Base-by-base conservation (phyloP, 2,329 filamentous ascomycete genomes). In the Tolypocladium nubicola region DNA sequence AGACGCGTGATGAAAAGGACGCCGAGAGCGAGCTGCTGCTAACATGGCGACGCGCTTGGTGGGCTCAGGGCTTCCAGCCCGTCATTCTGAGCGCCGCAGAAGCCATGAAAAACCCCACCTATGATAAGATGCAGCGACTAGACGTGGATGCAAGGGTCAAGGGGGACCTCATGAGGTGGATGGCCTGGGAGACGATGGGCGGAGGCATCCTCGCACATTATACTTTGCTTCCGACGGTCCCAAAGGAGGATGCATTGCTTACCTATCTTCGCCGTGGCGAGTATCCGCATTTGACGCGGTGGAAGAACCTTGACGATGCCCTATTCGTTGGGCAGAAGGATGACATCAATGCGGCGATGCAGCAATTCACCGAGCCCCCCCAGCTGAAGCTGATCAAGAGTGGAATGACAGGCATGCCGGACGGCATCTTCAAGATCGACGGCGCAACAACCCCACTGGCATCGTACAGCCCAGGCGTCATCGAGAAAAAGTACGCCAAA, bases 1-100 rank as follows among this genome's bases (percentile, higher is more conserved):
- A 86, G 70, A 81, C 87, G 38, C 78, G 81, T 53, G 80, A 81
- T 21, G 79, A 82, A 54, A 82, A 82, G 64, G 82, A 88, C 59
- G 88, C 89, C 4, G 89, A 97, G 69, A 87, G 87, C 66, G 82
- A 86, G 58, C 75, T 97, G 59, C 79, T 97, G 53, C 76, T 96
- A 58, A 87, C 89, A 56, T 97, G 94, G 94, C 83, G 92, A 59
- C 83, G 90, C 52, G 92, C 93, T 3, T 97, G 93, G 91, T 97
- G 90, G 89, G 90, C 92, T 0, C 85, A 95, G 66, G 94, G 93
- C 13, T 97, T 97, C 74, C 85, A 80, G 61, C 93, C 94, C 0
- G 79, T 94, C 9, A 88, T 97, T 45, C 73, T 97, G 57, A 86
- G 88, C 54, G 81, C 84, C 19, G 84, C 82, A 1, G 93, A 97